phyloP scores from a whole-genome alignment of 1,139 yeast species.

The Candida sp. region DNA sequence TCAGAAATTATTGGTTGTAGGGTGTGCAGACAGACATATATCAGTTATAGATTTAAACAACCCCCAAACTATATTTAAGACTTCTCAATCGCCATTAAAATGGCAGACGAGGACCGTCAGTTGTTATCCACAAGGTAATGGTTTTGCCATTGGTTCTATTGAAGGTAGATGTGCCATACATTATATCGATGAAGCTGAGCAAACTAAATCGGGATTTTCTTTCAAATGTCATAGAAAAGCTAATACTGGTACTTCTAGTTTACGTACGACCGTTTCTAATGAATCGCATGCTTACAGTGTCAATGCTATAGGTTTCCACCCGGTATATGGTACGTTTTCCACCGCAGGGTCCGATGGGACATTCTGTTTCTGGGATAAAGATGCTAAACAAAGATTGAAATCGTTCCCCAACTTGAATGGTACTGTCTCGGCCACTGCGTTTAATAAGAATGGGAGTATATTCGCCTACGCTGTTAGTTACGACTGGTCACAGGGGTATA shows the following conservation, averaged over 20 bases:
- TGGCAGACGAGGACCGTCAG: conserved; percentile 84
- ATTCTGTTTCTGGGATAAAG: conserved; percentile 96
- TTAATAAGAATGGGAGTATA: conserved; percentile 79
- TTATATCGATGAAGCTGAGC: conserved; percentile 82
- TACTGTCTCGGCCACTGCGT: conserved; percentile 74
- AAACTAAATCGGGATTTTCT: conserved; percentile 71
- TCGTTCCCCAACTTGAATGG: conserved; percentile 73
- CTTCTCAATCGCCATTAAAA: conserved; percentile 76
- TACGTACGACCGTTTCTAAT: conserved; percentile 10
- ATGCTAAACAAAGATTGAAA: conserved; percentile 82
- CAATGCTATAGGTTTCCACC: conserved; percentile 83
- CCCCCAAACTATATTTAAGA: conserved; percentile 82
- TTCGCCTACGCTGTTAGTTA: conserved; percentile 92
- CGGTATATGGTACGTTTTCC: conserved; percentile 83
- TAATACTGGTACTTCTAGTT: conserved; percentile 19
- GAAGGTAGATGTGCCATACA: conserved; percentile 99
- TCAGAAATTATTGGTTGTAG: conserved; percentile 82
- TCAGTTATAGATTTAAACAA: conserved; percentile 74
- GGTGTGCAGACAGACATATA: conserved; percentile 87
- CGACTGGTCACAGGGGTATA: conserved; percentile 93
- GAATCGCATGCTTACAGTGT: conserved; percentile 70
- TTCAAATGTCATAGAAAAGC: conserved; percentile 88
- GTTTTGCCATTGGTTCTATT: conserved; percentile 88
- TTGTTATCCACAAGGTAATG: conserved; percentile 88
- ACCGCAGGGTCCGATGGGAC: conserved; percentile 97